Base-by-base conservation (phyloP, 495 filamentous ascomycete species). In the Penicillium turbatum region DNA sequence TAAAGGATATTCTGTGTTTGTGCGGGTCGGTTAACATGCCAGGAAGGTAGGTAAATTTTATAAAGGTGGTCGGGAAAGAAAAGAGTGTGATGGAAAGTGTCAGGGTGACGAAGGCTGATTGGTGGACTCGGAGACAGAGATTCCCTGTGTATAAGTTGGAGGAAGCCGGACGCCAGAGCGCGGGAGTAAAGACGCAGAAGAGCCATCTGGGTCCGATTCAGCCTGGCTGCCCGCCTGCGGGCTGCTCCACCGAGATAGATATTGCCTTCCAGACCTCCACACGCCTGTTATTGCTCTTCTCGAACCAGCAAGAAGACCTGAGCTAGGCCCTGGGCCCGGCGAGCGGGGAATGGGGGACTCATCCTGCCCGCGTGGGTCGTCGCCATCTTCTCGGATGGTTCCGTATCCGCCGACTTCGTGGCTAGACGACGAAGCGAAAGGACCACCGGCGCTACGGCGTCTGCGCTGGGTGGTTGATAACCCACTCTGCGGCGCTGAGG, bases 231-330 rank as follows among this genome's bases (percentile, higher is more conserved):
- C 60, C 57, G 59, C 58, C 59, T 13, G 52, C 55, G 53, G 54
- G 53, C 47, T 62, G 12, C 62, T 66, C 55, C 66, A 60, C 44
- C 59, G 65, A 21, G 60, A 53, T 16, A 72, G 37, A 46, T 60
- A 68, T 32, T 55, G 60, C 27, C 63, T 62, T 16, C 71, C 59
- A 29, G 56, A 54, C 55, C 54, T 55, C 70, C 68, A 74, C 3
- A 56, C 63, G 6, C 43, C 60, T 16, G 42, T 9, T 3, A 72
- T 36, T 19, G 61, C 44, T 51, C 62, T 72, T 52, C 65, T 72
- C 63, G 72, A 51, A 17, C 65, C 67, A n/a, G 61, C 67, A 59
- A 74, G 64, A 60, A 65, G 43, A 27, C 59, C 40, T 15, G 42
- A 39, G 1, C 15, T 19, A 26, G 55, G 5, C 6, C 1, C 15